These are phyloP conservation scores for Spinacia oleracea DNA, from an alignment of 179 eudicot genomes.

Conservation along the genomic window DNA sequence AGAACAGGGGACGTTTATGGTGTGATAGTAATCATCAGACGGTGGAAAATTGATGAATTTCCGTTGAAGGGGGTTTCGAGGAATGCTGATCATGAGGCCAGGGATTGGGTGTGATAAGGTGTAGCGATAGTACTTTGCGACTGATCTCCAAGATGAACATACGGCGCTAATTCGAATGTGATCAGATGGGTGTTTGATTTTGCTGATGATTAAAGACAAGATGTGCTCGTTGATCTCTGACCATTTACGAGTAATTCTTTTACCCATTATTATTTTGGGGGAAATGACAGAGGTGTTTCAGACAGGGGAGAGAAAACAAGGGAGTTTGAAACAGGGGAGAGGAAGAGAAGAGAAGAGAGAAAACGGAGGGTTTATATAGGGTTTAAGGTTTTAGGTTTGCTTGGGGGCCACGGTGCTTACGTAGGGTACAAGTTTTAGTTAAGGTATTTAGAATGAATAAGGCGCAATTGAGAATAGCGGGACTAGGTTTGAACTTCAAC, in stretches of 20 bases:
- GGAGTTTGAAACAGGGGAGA: no score
- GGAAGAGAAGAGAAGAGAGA: no score
- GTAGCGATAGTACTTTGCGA: constrained; percentile 5
- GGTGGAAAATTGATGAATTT: constrained; percentile 14
- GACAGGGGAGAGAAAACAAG: constrained; percentile 8
- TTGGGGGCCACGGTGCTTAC: neutral
- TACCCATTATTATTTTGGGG: neutral
- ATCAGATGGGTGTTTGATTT: constrained; percentile 13
- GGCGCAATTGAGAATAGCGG: no score
- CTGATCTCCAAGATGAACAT: constrained; percentile 18
- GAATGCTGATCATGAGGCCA: constrained; percentile 6
- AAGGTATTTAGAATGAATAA: no score
- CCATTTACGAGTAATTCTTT: neutral
- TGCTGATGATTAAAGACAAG: constrained; percentile 2
- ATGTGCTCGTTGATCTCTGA: constrained; percentile 20
- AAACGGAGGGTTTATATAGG: neutral
- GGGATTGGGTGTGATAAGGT: constrained; percentile 22
- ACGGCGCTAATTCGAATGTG: constrained; percentile 23
- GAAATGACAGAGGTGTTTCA: neutral
- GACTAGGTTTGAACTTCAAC: no score
- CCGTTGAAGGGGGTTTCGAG: neutral
- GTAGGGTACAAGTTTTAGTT: neutral
- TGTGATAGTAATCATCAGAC: neutral
- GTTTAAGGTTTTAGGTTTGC: neutral
- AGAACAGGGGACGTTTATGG: neutral